phyloP scores from a whole-genome alignment of 2,329 filamentous ascomycete genomes.

The Cladorrhinum sp. region DNA sequence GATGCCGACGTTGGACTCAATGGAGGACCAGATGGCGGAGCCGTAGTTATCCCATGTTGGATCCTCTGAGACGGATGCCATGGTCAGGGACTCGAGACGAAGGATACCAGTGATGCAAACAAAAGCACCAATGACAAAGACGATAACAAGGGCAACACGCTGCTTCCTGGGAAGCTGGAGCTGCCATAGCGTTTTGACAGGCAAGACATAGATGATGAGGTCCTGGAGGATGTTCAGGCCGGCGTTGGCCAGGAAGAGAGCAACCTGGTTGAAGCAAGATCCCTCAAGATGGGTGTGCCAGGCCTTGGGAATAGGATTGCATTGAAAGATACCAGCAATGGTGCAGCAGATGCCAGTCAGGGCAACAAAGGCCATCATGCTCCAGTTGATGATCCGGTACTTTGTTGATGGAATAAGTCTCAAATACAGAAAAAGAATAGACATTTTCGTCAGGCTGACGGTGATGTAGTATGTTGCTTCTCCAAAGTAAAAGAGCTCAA shows the following conservation, averaged over 20 bases:
- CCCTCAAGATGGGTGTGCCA: slow-evolving; percentile 15
- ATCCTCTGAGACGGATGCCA: slow-evolving; percentile 4
- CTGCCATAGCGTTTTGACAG: slow-evolving; percentile 30
- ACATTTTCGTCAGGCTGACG: slow-evolving; percentile 34
- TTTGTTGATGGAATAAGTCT: slow-evolving; percentile 32
- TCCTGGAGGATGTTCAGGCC: slow-evolving; percentile 32
- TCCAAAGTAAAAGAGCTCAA: slow-evolving; percentile 21
- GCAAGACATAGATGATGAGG: slow-evolving; percentile 29
- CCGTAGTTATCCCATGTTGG: slow-evolving; percentile 6
- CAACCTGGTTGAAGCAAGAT: slow-evolving; percentile 24
- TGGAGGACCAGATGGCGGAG: slow-evolving; percentile 27
- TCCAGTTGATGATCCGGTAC: slow-evolving; percentile 28
- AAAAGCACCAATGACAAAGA: slow-evolving; percentile 37
- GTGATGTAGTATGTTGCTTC: slow-evolving; percentile 18
- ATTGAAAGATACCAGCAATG: slow-evolving; percentile 14
- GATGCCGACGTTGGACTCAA: slow-evolving; percentile 35
- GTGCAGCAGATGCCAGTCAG: slow-evolving; percentile 5
- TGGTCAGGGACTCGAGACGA: slow-evolving; percentile 12
- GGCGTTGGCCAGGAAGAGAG: slow-evolving; percentile 28
- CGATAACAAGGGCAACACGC: slow-evolving; percentile 39
- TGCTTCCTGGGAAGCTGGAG: slow-evolving; percentile 38
- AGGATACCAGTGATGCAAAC: slow-evolving; percentile 22
- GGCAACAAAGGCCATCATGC: slow-evolving; percentile 32
- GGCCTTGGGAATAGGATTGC: slow-evolving; percentile 11
- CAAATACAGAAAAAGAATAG: slow-evolving; percentile 38